Conservation (phyloP, 257 asterid species). For the Petunia axillaris region DNA sequence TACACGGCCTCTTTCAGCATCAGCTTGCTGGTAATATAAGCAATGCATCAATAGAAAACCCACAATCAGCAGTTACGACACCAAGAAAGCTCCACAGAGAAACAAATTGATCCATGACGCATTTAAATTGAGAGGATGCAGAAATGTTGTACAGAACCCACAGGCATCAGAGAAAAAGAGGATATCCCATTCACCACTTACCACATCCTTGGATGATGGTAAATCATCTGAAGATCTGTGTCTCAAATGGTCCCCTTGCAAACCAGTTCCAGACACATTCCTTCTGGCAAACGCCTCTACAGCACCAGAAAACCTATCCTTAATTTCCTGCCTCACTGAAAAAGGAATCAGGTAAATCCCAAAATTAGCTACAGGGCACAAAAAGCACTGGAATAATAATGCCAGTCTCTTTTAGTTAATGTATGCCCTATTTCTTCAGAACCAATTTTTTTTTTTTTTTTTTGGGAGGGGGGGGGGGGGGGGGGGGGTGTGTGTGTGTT, state of each 20-base stretch:
- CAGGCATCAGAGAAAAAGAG: background rate
- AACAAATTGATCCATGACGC: constrained; percentile 5
- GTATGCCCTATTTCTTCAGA: background rate
- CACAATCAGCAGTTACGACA: background rate
- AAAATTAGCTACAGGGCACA: background rate
- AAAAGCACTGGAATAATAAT: background rate
- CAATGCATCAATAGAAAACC: constrained; percentile 1
- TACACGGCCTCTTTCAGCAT: constrained; percentile 60
- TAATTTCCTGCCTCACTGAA: constrained; percentile 67
- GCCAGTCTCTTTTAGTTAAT: background rate
- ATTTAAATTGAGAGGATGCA: constrained; percentile 1
- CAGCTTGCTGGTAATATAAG: constrained; percentile 52
- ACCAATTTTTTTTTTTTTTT: background rate
- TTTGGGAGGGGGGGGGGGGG: no score
- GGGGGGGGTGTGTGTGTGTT: background rate
- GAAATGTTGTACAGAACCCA: background rate
- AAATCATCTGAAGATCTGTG: constrained; percentile 60
- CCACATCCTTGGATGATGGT: constrained; percentile 72
- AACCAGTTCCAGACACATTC: constrained; percentile 53
- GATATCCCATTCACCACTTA: constrained; percentile 32
- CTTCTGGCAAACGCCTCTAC: constrained; percentile 64
- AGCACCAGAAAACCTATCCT: constrained; percentile 64
- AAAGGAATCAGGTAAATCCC: background rate
- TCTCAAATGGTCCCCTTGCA: constrained; percentile 62
- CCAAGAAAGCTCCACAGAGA: background rate